Evolutionary conservation across 345 rosid species (phyloP).

Genomic region (Eucalyptus sp.): DNA sequence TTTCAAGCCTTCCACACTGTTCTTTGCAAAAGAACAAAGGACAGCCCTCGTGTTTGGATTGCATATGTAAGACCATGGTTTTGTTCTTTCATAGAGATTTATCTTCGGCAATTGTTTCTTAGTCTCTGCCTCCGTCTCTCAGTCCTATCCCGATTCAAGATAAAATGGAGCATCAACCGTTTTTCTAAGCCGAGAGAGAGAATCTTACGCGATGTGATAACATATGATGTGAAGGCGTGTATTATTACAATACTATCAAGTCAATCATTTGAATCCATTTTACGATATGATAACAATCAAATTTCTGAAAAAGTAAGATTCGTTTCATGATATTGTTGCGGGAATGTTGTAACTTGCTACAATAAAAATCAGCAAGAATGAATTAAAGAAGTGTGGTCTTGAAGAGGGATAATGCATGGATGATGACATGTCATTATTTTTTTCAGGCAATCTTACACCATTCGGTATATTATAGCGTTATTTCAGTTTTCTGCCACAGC

Average conservation of each 20-base stretch:
- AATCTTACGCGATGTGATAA: not conserved
- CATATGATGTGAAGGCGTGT: rapidly evolving
- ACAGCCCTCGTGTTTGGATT: not conserved
- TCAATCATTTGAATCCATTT: not conserved
- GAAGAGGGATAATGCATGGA: not conserved
- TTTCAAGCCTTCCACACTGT: not conserved
- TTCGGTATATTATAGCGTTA: not conserved
- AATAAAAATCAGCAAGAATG: not conserved
- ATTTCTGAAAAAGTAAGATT: not conserved
- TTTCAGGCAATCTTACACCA: not conserved
- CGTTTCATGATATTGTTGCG: not conserved
- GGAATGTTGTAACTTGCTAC: not conserved
- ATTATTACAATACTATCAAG: not conserved
- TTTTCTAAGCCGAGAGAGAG: not conserved
- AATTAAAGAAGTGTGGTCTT: not conserved
- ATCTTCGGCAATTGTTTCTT: not conserved
- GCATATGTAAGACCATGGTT: not conserved
- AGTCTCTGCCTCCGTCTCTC: not conserved
- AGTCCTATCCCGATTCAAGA: not conserved
- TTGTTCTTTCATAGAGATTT: not conserved
- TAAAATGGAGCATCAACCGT: not conserved
- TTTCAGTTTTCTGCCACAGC: not conserved
- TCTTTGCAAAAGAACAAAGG: not conserved
- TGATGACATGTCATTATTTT: not conserved
- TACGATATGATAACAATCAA: rapidly evolving